A percentile compares a stretch with the other conserved stretches of the same genome.
phyloP scores from a whole-genome alignment of 805 yeast genomes.

The Novakomyces olei region DNA sequence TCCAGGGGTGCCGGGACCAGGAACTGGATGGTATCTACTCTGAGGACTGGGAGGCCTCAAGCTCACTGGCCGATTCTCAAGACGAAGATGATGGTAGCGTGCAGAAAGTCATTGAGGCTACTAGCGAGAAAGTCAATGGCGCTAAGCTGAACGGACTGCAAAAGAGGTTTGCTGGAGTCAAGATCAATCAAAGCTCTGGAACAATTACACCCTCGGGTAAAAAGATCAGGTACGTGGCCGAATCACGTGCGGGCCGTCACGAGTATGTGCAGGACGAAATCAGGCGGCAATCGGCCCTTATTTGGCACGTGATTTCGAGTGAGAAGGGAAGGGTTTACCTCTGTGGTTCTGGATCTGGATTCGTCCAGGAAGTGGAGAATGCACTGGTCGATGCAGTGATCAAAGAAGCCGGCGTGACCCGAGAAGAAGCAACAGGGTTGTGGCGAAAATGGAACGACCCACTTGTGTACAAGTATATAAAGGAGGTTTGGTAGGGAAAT shows the following conservation, averaged over 20 bases:
- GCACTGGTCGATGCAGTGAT: slow-evolving; percentile 8
- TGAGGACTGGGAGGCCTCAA: slow-evolving; percentile 14
- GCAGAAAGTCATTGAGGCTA: background rate
- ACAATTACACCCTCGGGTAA: too few species aligned
- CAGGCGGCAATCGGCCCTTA: slow-evolving; percentile 9
- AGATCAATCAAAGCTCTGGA: too few species aligned
- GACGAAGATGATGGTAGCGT: background rate
- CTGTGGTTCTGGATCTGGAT: slow-evolving; percentile 13
- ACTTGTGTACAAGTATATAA: background rate
- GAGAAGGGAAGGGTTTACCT: slow-evolving; percentile 13
- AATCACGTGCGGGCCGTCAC: slow-evolving; percentile 12
- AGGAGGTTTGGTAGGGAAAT: slow-evolving; percentile 1
- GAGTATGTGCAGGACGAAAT: slow-evolving; percentile 13
- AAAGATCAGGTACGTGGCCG: slow-evolving; percentile 12
- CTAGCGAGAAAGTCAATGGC: background rate
- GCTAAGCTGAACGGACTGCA: background rate
- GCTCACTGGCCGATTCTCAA: slow-evolving; percentile 1
- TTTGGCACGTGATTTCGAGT: slow-evolving; percentile 12
- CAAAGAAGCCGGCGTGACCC: slow-evolving; percentile 7
- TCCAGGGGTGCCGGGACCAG: slow-evolving; percentile 13
- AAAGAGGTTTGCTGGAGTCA: too few species aligned
- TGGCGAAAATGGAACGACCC: slow-evolving; percentile 8
- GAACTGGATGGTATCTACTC: slow-evolving; percentile 12
- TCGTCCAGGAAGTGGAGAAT: slow-evolving; percentile 13
- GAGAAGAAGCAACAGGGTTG: slow-evolving; percentile 9